Evolutionary conservation across 345 rosid species (phyloP), one percentile per base, ranked within the genome.

Genomic region (Boechera retrofracta): DNA sequence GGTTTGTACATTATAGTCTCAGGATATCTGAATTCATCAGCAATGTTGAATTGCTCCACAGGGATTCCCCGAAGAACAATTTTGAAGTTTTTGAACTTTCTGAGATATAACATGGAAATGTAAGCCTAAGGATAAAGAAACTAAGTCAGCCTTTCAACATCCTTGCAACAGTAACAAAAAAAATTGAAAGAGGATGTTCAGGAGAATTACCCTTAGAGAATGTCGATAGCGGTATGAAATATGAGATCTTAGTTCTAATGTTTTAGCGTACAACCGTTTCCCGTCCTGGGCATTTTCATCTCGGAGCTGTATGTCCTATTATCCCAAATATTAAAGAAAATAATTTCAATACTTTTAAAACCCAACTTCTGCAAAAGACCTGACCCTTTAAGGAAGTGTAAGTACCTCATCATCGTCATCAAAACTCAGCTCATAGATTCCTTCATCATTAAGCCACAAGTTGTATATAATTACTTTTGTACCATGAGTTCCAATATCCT

Each of bases 391-490:
- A 10, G 18, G 45, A 52, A 55, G 64, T 42, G 21, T 24, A 35
- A 36, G 67, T 85, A 95, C 99, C 98, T 87, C 90, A 49, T 86
- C 89, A 8, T 95, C 93, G 61, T 95, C 97, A 39, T 95, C 99
- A 88, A 95, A 92, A 84, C 86, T 89, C 80, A 95, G 76, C 84
- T 95, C 99, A 76, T 90, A 95, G 56, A 92, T 65, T 76, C 99
- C 99, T 85, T 95, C 98, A 79, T 92, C 97, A 77, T 92, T 95
- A 69, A 91, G 88, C 99, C 99, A 95, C 82, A 95, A 72, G 83
- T 92, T 95, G 91, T 83, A 95, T 55, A 95, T 84, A 42, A 95
- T 72, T 59, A 95, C 66, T 87, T 87, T 92, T 52, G 98, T 95
- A 72, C 99, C 99, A 77, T 89, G 99, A 5, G 78, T 58, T 63